Conservation (phyloP, 2,329 filamentous ascomycete species). For the Nothophoma quercina region DNA sequence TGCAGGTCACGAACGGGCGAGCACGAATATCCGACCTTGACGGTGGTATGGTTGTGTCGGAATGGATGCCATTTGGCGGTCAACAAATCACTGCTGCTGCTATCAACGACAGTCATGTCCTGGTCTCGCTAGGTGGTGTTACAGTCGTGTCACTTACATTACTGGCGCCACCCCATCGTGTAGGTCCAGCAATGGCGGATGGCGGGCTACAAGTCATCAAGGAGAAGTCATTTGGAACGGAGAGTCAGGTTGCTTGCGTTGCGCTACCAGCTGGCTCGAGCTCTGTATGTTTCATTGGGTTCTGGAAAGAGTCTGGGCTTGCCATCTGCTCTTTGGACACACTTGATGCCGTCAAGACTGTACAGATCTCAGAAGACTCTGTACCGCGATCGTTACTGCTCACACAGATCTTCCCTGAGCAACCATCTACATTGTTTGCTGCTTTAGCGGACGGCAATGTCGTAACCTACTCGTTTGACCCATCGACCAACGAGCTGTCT, state of each 20-base stretch:
- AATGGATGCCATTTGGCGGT: conserved; percentile 63
- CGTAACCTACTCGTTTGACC: conserved; percentile 78
- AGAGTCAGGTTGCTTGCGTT: conserved; percentile 85
- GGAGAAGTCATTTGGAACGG: conserved; percentile 67
- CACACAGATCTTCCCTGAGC: conserved; percentile 73
- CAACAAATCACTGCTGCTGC: conserved; percentile 78
- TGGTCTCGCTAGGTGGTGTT: conserved; percentile 80
- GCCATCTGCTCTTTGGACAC: conserved; percentile 74
- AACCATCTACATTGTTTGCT: conserved; percentile 80
- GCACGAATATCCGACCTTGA: conserved; percentile 70
- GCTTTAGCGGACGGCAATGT: conserved; percentile 94
- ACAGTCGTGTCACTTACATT: conserved; percentile 74
- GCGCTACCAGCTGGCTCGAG: conserved; percentile 72
- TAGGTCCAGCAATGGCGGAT: conserved; percentile 25
- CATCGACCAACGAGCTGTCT: conserved; percentile 67
- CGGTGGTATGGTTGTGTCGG: conserved; percentile 58
- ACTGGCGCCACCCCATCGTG: background rate
- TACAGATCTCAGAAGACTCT: conserved; percentile 66
- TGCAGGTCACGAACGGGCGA: conserved; percentile 77
- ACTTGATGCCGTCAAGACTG: conserved; percentile 70
- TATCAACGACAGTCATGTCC: conserved; percentile 71
- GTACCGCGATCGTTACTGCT: conserved; percentile 84
- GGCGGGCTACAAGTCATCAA: conserved; percentile 65
- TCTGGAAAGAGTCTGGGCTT: conserved; percentile 84
- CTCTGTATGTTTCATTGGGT: conserved; percentile 79